These are phyloP conservation scores for Annulohypoxylon nitens DNA, from an alignment of 495 filamentous ascomycete species.

Conservation along the genomic window DNA sequence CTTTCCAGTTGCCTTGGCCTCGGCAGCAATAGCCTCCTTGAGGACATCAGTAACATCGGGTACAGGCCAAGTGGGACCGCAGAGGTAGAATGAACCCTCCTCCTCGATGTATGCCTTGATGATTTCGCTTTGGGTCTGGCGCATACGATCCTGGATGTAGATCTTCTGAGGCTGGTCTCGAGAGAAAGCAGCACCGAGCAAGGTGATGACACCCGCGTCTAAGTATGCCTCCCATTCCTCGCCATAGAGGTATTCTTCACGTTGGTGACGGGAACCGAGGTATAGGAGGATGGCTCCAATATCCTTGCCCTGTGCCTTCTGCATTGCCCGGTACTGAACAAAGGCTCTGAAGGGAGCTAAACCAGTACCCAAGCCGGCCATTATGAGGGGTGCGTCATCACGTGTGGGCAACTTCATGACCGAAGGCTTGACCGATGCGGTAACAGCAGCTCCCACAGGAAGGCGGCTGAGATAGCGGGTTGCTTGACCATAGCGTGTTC, in stretches of 20 bases:
- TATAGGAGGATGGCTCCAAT: constrained; percentile 95
- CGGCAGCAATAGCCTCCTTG: constrained; percentile 88
- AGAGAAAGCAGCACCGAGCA: constrained; percentile 94
- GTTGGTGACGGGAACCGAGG: constrained; percentile 96
- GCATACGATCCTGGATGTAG: constrained; percentile 99
- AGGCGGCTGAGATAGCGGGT: constrained; percentile 87
- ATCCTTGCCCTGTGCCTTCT: constrained; percentile 93
- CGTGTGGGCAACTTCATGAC: constrained; percentile 94
- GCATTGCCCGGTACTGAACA: constrained; percentile 96
- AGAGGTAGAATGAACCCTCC: constrained; percentile 94
- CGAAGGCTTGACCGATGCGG: constrained; percentile 94
- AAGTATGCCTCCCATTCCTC: constrained; percentile 99
- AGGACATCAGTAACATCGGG: constrained; percentile 97
- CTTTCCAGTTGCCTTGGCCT: constrained; percentile 75
- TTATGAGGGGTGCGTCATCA: constrained; percentile 92
- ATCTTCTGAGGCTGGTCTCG: constrained; percentile 98
- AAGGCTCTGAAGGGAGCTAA: constrained; percentile 98
- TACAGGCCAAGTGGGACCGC: constrained; percentile 97
- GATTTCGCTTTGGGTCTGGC: constrained; percentile 86
- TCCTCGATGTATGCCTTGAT: constrained; percentile 89
- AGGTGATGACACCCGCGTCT: constrained; percentile 93
- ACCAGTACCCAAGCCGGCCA: constrained; percentile 98
- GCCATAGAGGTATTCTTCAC: constrained; percentile 98
- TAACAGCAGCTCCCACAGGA: constrained; percentile 78
- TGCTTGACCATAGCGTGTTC: constrained; percentile 91